Base-by-base conservation (phyloP, 805 yeast species). In the Starmerella sirachaensis region DNA sequence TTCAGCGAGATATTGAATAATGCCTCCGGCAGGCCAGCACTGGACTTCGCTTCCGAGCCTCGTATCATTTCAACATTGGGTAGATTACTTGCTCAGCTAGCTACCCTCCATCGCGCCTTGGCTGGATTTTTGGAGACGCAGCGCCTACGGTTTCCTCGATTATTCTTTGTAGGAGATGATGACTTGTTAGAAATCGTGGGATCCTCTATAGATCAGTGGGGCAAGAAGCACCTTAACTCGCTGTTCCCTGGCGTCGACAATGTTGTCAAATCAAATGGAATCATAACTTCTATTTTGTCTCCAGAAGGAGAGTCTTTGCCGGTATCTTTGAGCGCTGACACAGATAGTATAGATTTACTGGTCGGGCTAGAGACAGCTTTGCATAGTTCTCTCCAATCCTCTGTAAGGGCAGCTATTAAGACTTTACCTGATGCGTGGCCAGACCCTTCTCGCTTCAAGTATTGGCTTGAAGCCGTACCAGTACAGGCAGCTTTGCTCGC, bases 161-260 rank as follows among this genome's bases (percentile, higher is more conserved):
- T 85, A 39, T 85, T 78, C 51, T 86, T 88, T 53, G 61, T 88
- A 19, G 95, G 96, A 5, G 88, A 88, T 54, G 94, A 85, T 42
- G 95, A 88, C 54, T 59, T 88, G 21, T 61, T 88, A 23, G 93
- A 83, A 43, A 69, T 88, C 27, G 69, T 88, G 24, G 94, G 96
- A 2, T 22, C 46, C 8, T 28, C 35, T 2, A 59, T 54, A 5
- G 62, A 77, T 4, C 74, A 76, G 2, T 34, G 45, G 44, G 43
- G 31, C 11, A 24, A 17, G 28, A 45, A 45, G 22, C 35, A 36
- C 13, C 31, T 45, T 2, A 27, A 26, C 2, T 23, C 25, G 6
- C 34, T 42, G 3, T 43, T 43, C 25, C 48, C 39, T 1, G 38
- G 40, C 10, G 36, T 39, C 2, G 20, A 38, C 2, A 4, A 46